Conservation (phyloP, 148 eudicot genomes). For the Drosera capensis region DNA sequence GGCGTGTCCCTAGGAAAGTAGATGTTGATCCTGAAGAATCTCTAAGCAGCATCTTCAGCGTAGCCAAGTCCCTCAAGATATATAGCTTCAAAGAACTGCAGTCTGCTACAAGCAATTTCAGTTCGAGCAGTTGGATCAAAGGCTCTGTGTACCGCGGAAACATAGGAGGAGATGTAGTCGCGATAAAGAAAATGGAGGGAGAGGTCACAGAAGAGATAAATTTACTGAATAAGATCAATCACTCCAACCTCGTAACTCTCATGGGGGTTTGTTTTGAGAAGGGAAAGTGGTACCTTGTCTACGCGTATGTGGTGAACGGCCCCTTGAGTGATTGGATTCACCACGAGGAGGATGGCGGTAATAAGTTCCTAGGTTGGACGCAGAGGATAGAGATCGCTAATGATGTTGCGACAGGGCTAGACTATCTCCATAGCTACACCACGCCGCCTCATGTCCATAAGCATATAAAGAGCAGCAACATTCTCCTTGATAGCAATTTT, state of each 20-base stretch:
- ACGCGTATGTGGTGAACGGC: slow-evolving; percentile 55
- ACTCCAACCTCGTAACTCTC: slow-evolving; percentile 48
- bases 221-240: slow-evolving; percentile 48
- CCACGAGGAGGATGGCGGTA: slow-evolving; percentile 4
- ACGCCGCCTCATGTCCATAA: slow-evolving; percentile 63
- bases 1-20: slow-evolving; percentile 4
- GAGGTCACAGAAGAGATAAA: slow-evolving; percentile 44
- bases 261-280: slow-evolving; percentile 41
- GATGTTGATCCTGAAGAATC: slow-evolving; percentile 16
- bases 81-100: slow-evolving; percentile 44
- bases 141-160: slow-evolving; percentile 45
- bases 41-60: slow-evolving; percentile 17
- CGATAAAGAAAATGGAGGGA: slow-evolving; percentile 36
- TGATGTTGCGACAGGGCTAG: slow-evolving; percentile 57
- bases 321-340: slow-evolving; percentile 48
- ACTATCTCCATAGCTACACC: slow-evolving; percentile 60
- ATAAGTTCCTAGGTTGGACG: slow-evolving; percentile 32
- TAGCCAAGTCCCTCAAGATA: slow-evolving; percentile 32
- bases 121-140: slow-evolving; percentile 24
- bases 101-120: slow-evolving; percentile 44
- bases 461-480: slow-evolving; percentile 40
- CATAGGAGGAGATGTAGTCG: slow-evolving; percentile 32
- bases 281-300: slow-evolving; percentile 45
- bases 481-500: slow-evolving; percentile 32
- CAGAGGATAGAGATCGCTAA: slow-evolving; percentile 43